These are phyloP conservation scores for Paradendryphiella salina DNA, from an alignment of 2,329 filamentous ascomycete species.

Conservation along the genomic window DNA sequence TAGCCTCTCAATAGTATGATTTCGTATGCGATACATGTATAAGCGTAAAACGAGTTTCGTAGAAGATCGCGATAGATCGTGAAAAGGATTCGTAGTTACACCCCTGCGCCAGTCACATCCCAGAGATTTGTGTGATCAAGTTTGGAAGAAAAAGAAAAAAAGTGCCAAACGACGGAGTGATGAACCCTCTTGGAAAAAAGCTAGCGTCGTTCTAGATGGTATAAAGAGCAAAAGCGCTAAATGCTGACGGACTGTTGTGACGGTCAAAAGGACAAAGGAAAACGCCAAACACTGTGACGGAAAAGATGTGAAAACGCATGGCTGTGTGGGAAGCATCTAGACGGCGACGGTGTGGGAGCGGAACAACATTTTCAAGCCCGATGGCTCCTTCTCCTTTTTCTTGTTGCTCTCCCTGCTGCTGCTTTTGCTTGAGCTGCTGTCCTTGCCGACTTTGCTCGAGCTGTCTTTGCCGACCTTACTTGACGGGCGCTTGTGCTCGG, in stretches of 20 bases:
- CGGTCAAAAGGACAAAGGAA: slow-evolving; percentile 3
- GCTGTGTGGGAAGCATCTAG: slow-evolving; percentile 3
- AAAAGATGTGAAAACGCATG: background rate
- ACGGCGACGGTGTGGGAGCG: slow-evolving; percentile 34
- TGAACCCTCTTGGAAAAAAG: background rate
- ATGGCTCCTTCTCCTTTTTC: slow-evolving; percentile 50
- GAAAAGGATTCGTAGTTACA: too few relatives aligned
- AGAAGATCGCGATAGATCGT: too few relatives aligned
- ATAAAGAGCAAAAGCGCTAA: slow-evolving; percentile 13
- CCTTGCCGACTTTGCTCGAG: slow-evolving; percentile 6
- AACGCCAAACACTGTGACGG: slow-evolving; percentile 22
- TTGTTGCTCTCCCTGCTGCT: slow-evolving; percentile 33
- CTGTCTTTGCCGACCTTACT: slow-evolving; percentile 2
- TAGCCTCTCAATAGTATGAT: too few relatives aligned
- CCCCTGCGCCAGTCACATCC: background rate
- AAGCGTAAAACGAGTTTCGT: too few relatives aligned
- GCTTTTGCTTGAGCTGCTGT: slow-evolving; percentile 25
- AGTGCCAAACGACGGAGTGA: background rate
- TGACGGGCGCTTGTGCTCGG: slow-evolving; percentile 4
- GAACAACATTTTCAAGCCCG: slow-evolving; percentile 50
- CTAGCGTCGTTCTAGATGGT: background rate
- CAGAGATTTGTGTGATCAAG: background rate
- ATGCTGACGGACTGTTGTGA: slow-evolving; percentile 7
- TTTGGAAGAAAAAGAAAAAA: background rate
- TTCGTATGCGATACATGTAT: too few relatives aligned